Conservation (phyloP, 2,329 filamentous ascomycete species). For the Lecanicillium sp. region DNA sequence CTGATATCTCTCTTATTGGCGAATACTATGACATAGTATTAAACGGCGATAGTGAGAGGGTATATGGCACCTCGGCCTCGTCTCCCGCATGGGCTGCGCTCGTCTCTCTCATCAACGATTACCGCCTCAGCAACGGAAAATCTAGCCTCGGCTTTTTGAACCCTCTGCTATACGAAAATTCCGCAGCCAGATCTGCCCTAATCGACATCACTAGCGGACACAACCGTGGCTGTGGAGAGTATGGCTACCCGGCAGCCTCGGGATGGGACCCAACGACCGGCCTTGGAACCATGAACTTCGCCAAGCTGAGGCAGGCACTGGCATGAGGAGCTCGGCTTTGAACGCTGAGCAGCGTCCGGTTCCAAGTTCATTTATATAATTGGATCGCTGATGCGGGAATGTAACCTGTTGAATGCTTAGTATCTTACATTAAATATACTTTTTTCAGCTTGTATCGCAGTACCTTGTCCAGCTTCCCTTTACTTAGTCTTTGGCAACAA, state of each 20-base stretch:
- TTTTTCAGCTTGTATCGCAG: no score
- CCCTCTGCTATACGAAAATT: conserved; percentile 8
- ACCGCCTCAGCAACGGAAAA: conserved; percentile 6
- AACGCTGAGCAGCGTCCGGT: no score
- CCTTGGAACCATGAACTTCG: conserved; percentile 9
- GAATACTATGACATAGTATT: background rate
- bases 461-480: no score
- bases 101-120: conserved; percentile 8
- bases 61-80: conserved; percentile 5
- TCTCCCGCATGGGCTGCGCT: conserved; percentile 4
- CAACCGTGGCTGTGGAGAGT: conserved; percentile 8
- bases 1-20: conserved; percentile 6
- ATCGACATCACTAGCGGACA: conserved; percentile 7
- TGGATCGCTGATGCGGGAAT: no score
- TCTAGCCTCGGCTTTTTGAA: conserved; percentile 8
- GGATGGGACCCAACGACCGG: conserved; percentile 9
- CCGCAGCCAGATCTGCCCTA: conserved; percentile 10
- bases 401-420: no score
- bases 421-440: no score
- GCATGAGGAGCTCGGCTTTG: no score
- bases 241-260: conserved; percentile 5
- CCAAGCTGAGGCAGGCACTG: conserved; percentile 6
- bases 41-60: background rate
- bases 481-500: no score
- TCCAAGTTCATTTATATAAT: no score